Conservation (phyloP, 1,284 basidiomycete genomes). For the Cutaneotrichosporon spelunceum region DNA sequence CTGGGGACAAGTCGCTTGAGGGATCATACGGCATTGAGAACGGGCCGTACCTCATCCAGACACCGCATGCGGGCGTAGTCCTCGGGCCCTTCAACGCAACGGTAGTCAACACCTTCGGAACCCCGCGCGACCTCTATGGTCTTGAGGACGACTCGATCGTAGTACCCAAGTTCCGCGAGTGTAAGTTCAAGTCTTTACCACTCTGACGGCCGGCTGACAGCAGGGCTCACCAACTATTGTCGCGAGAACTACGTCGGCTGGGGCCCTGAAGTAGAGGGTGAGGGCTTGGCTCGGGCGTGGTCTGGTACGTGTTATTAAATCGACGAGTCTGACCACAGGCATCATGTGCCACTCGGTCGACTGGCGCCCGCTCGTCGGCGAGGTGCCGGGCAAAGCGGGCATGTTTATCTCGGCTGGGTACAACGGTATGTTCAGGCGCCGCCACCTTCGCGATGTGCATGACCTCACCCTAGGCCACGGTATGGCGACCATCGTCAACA, state of each 20-base stretch:
- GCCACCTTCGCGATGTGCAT: background rate
- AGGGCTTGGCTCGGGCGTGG: slow-evolving; percentile 34
- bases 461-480: slow-evolving; percentile 16
- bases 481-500: slow-evolving; percentile 29
- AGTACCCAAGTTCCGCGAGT: slow-evolving; percentile 14
- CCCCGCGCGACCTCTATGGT: slow-evolving; percentile 12
- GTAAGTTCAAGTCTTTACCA: background rate
- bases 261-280: slow-evolving; percentile 28
- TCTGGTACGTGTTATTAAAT: background rate
- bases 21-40: slow-evolving; percentile 28
- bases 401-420: slow-evolving; percentile 22
- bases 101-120: slow-evolving; percentile 1
- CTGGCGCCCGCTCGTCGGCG: slow-evolving; percentile 30
- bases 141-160: slow-evolving; percentile 22
- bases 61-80: slow-evolving; percentile 28
- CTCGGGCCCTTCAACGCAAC: slow-evolving; percentile 23
- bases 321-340: slow-evolving; percentile 19
- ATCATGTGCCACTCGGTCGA: slow-evolving; percentile 33
- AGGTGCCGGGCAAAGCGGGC: slow-evolving; percentile 24
- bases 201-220: background rate
- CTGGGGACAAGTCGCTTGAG: slow-evolving; percentile 19
- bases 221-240: slow-evolving; percentile 19
- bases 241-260: slow-evolving; percentile 27
- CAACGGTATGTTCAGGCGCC: slow-evolving; percentile 8
- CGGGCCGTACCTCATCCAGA: slow-evolving; percentile 33